Evolutionary conservation across 176 grass and related monocot genomes (phyloP).

Genomic region (Microstegium vimineum): DNA sequence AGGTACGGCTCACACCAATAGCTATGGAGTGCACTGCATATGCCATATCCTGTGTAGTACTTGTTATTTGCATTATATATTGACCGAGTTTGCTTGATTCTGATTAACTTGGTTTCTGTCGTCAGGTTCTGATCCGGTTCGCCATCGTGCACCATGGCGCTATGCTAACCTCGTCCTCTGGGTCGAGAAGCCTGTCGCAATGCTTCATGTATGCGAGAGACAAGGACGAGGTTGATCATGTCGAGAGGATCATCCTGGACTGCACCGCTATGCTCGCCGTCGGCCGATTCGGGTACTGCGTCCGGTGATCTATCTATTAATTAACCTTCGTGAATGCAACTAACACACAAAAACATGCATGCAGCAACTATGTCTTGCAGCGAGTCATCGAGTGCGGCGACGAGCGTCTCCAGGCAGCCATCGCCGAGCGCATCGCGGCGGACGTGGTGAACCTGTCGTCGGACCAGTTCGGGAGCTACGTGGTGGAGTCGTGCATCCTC

Average conservation of each 20-base stretch:
- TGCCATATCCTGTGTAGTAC: no score
- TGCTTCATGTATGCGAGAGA: not conserved
- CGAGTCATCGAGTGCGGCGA: not conserved
- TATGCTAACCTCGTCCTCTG: not conserved
- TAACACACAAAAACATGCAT: not conserved
- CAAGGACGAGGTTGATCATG: not conserved
- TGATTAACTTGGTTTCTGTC: not conserved
- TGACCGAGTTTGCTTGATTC: not conserved
- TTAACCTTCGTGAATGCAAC: not conserved
- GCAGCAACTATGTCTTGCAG: conserved; percentile 51
- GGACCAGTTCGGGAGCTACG: conserved; percentile 38
- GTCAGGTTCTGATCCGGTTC: conserved; percentile 4
- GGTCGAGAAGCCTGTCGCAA: conserved; percentile 9
- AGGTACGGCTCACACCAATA: conserved; percentile 1
- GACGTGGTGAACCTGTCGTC: not conserved
- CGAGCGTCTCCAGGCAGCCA: not conserved
- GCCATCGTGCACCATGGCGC: not conserved
- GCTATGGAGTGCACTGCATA: not conserved
- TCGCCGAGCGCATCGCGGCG: conserved; percentile 8
- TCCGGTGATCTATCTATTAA: not conserved
- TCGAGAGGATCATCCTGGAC: not conserved
- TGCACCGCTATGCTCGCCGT: not conserved
- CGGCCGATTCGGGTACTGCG: not conserved
- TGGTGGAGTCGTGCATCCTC: conserved; percentile 39
- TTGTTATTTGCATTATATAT: not conserved